phyloP scores from a whole-genome alignment of 306 rosid genomes.

The Sophora flavescens region DNA sequence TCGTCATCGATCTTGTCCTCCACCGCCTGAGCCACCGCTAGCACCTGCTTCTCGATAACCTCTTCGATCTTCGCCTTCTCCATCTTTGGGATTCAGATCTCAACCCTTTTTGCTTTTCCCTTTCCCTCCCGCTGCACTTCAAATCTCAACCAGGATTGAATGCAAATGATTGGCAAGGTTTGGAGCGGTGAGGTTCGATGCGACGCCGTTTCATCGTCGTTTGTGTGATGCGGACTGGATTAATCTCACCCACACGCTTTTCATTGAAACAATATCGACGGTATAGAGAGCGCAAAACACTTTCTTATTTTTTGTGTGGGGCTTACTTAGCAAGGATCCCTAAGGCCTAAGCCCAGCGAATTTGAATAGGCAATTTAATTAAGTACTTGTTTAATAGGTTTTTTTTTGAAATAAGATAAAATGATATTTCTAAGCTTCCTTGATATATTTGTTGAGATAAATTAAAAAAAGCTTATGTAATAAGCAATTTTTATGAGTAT shows the following conservation, averaged over 20 bases:
- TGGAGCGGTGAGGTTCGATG: not conserved
- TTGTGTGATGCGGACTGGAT: not conserved
- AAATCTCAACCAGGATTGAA: conserved; percentile 18
- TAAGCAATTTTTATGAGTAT: no score
- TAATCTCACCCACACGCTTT: conserved; percentile 9
- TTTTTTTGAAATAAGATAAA: no score
- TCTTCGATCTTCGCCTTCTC: conserved; percentile 74
- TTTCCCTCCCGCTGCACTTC: conserved; percentile 8
- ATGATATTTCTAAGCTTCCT: no score
- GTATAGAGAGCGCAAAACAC: not conserved
- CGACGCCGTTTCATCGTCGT: conserved; percentile 20
- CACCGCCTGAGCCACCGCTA: conserved; percentile 86
- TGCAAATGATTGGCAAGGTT: not conserved
- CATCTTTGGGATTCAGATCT: conserved; percentile 54
- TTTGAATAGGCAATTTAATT: no score
- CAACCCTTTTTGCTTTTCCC: not conserved
- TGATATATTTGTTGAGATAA: no score
- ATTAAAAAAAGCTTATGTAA: no score
- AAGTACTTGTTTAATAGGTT: no score
- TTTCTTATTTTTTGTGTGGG: no score
- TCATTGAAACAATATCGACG: not conserved
- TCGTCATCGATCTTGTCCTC: conserved; percentile 93
- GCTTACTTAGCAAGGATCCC: no score
- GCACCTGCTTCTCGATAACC: conserved; percentile 84
- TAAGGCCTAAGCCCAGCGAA: no score